A percentile compares a stretch with the other conserved stretches of the same genome.
Evolutionary conservation across 345 rosid species (phyloP).

Genomic region (Eucalyptus viminalis): DNA sequence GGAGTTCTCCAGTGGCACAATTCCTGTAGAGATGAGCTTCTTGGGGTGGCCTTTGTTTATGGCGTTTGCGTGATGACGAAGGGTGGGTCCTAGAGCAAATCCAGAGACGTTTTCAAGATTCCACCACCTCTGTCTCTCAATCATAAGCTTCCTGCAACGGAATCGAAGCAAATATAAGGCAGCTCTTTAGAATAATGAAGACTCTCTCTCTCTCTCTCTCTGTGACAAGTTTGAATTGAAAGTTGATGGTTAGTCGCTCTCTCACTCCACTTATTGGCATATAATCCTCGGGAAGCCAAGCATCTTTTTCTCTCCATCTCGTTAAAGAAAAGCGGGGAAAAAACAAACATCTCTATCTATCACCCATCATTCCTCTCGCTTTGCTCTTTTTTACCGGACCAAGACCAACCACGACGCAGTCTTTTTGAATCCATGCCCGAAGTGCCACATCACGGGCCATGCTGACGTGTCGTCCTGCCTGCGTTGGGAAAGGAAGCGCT

Average conservation of each 20-base stretch:
- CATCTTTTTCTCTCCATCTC: constrained; percentile 22
- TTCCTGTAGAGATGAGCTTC: neutral
- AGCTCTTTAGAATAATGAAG: constrained; percentile 10
- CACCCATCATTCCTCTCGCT: neutral
- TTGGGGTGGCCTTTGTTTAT: neutral
- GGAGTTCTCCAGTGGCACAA: neutral
- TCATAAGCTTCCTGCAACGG: constrained; percentile 20
- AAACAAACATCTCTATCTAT: neutral
- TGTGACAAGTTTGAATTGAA: constrained; percentile 81
- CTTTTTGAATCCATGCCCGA: neutral
- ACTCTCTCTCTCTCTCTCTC: neutral
- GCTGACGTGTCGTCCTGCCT: neutral
- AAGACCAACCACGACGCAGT: neutral
- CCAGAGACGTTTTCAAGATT: constrained; percentile 8
- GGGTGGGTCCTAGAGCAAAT: neutral
- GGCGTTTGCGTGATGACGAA: neutral
- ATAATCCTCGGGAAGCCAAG: constrained; percentile 68
- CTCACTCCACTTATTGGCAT: neutral
- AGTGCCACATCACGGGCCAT: neutral
- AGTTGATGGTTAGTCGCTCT: constrained; percentile 36
- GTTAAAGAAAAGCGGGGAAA: neutral
- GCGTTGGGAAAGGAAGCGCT: neutral
- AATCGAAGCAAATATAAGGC: constrained; percentile 36
- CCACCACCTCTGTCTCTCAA: neutral
- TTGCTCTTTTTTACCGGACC: neutral